Percentiles rank a stretch among this genome's conserved stretches.
phyloP scores from a whole-genome alignment of 1,284 basidiomycete genomes.

The Clitocybe nebularis region DNA sequence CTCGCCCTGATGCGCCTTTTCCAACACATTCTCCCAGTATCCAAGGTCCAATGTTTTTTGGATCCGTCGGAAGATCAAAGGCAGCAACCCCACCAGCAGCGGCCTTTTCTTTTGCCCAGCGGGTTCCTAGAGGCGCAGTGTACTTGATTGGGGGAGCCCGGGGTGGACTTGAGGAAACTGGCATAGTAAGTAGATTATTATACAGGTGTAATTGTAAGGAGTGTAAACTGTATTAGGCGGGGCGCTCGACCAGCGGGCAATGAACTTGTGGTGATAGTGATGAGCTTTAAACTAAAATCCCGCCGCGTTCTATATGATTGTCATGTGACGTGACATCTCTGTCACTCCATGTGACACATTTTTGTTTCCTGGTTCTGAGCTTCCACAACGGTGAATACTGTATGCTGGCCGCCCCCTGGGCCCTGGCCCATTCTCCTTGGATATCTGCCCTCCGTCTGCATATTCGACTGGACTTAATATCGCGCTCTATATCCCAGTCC shows the following conservation, averaged over 20 bases:
- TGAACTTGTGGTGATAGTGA: slow-evolving; percentile 12
- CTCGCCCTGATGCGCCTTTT: slow-evolving; percentile 92
- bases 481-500: slow-evolving; percentile 15
- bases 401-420: slow-evolving; percentile 32
- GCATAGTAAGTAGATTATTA: slow-evolving; percentile 30
- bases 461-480: slow-evolving; percentile 14
- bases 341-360: slow-evolving; percentile 11
- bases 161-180: slow-evolving; percentile 50
- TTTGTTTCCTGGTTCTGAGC: slow-evolving; percentile 4
- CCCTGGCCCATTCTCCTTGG: slow-evolving; percentile 23
- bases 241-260: slow-evolving; percentile 37
- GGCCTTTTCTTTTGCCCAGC: slow-evolving; percentile 81
- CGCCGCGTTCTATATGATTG: not conserved
- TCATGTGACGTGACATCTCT: slow-evolving; percentile 13
- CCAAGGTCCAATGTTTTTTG: slow-evolving; percentile 74
- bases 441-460: slow-evolving; percentile 14
- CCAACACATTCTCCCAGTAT: slow-evolving; percentile 93
- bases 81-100: slow-evolving; percentile 60
- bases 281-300: not conserved
- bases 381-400: too few relatives aligned
- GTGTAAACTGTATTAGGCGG: slow-evolving; percentile 30
- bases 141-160: slow-evolving; percentile 67
- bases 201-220: slow-evolving; percentile 17
- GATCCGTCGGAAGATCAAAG: slow-evolving; percentile 73
- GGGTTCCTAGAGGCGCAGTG: slow-evolving; percentile 64